Conservation (phyloP, 225 moss, liverwort and hornwort genomes). For the Physcomitrellopsis africana region DNA sequence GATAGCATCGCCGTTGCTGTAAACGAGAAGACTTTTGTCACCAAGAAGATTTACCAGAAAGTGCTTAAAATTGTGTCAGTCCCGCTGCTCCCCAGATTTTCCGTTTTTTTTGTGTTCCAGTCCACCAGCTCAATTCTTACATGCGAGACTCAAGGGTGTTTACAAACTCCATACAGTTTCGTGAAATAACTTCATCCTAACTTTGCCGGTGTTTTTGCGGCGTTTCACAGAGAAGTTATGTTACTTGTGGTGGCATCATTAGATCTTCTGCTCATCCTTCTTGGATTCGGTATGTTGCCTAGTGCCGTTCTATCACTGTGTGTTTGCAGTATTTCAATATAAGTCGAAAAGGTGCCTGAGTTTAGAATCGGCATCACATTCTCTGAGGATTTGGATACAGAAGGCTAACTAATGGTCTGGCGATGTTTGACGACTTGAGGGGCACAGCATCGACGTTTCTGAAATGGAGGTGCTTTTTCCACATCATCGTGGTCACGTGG, state of each 20-base stretch:
- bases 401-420: background rate
- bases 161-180: too few relatives aligned
- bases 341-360: too few relatives aligned
- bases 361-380: too few relatives aligned
- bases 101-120: background rate
- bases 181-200: background rate
- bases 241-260: constrained; percentile 52
- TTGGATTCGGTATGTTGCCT: constrained; percentile 55
- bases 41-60: constrained; percentile 53
- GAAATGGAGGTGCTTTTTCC: constrained; percentile 55
- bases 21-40: constrained; percentile 47
- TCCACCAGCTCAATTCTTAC: background rate
- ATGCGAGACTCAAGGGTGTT: background rate
- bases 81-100: background rate
- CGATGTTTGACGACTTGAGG: background rate
- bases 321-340: too few relatives aligned
- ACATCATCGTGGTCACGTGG: constrained; percentile 46
- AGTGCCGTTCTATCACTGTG: background rate
- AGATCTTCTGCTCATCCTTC: constrained; percentile 52
- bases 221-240: constrained; percentile 45
- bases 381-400: background rate
- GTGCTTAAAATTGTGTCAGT: constrained; percentile 55
- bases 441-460: constrained; percentile 55
- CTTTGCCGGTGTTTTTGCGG: constrained; percentile 1
- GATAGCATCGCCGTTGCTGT: constrained; percentile 41